Percentiles rank a stretch among this genome's conserved stretches.
These are phyloP conservation scores for Tothia fuscella DNA, from an alignment of 2,329 filamentous ascomycete species.

Conservation along the genomic window DNA sequence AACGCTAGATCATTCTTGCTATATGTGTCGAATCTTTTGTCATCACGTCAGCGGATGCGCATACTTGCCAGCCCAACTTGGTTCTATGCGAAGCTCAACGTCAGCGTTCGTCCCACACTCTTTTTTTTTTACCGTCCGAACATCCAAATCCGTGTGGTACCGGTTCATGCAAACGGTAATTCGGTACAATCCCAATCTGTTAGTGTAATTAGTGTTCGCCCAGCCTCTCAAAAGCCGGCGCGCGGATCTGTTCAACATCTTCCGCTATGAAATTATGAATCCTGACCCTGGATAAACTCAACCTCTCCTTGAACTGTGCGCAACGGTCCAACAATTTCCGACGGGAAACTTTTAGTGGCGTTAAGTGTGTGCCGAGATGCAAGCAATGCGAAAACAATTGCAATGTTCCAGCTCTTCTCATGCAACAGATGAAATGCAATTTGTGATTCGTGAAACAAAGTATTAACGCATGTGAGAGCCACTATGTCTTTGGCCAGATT, in stretches of 20 bases:
- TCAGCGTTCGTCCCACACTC: slow-evolving; percentile 1
- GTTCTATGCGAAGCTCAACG: too few species aligned
- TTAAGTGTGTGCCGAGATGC: not conserved
- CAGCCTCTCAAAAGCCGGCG: slow-evolving; percentile 1
- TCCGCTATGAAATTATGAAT: too few species aligned
- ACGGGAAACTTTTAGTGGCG: not conserved
- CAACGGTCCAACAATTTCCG: slow-evolving; percentile 6
- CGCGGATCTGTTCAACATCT: not conserved
- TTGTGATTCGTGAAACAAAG: slow-evolving; percentile 5
- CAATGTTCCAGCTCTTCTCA: slow-evolving; percentile 3
- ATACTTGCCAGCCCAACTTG: too few species aligned
- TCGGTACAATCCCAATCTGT: slow-evolving; percentile 4
- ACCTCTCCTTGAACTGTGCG: not conserved
- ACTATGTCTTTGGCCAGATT: not conserved
- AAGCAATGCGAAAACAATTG: slow-evolving; percentile 1
- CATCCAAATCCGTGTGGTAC: not conserved
- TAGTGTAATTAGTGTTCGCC: not conserved
- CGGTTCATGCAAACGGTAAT: not conserved
- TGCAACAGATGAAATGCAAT: slow-evolving; percentile 3
- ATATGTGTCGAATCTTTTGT: too few species aligned
- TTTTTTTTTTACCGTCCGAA: too few species aligned
- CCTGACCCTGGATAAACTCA: slow-evolving; percentile 2
- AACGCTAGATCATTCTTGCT: too few species aligned
- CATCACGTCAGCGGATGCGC: too few species aligned
- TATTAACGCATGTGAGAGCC: slow-evolving; percentile 1